These are phyloP conservation scores for Ganoderma multipileum DNA, from an alignment of 1,284 basidiomycete species.

Conservation along the genomic window DNA sequence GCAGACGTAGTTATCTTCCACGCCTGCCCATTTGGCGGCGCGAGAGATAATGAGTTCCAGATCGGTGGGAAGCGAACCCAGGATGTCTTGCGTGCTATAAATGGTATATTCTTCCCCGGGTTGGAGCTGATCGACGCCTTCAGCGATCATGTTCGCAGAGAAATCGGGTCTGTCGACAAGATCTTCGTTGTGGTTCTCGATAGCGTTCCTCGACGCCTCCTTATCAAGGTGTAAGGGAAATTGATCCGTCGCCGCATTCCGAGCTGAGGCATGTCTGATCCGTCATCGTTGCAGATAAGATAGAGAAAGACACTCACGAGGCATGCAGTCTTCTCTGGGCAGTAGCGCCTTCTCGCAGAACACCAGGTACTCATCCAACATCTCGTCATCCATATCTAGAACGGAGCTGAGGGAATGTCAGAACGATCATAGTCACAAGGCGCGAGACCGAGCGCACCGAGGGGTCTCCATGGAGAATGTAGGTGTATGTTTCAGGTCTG, in stretches of 20 bases:
- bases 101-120: conserved; percentile 66
- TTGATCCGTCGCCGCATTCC: conserved; percentile 32
- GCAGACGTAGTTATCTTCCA: conserved; percentile 54
- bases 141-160: conserved; percentile 28
- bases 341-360: conserved; percentile 70
- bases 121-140: conserved; percentile 34
- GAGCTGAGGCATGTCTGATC: conserved; percentile 26
- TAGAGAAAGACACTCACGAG: conserved; percentile 23
- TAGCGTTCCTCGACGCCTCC: not conserved
- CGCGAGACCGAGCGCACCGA: conserved; percentile 5
- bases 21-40: conserved; percentile 59
- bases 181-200: not conserved
- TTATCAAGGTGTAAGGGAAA: conserved; percentile 29
- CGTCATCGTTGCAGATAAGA: not conserved
- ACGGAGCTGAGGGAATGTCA: conserved; percentile 50
- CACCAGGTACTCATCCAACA: conserved; percentile 71
- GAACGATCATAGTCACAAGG: not conserved
- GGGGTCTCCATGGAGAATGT: conserved; percentile 21
- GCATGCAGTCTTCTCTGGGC: conserved; percentile 32
- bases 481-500: conserved; percentile 28
- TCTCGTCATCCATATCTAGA: conserved; percentile 56
- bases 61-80: conserved; percentile 60
- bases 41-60: conserved; percentile 55
- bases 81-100: conserved; percentile 62
- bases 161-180: conserved; percentile 1